Evolutionary conservation across 208 protist genomes (phyloP).

Genomic region (Trypanosoma conorhini): DNA sequence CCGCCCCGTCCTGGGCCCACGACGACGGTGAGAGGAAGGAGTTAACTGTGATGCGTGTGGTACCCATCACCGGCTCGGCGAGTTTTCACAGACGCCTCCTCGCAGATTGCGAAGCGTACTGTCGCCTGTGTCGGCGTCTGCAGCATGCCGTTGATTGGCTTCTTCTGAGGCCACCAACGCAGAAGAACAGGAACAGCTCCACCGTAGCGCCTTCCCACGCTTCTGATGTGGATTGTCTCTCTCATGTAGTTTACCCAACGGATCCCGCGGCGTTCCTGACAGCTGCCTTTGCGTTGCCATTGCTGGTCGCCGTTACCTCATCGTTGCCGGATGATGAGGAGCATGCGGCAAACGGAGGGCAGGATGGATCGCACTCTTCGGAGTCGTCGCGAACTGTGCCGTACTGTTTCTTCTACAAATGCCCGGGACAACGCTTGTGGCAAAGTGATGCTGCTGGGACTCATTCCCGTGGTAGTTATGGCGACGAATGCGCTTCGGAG

Average conservation of each 20-base stretch:
- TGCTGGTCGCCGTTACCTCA: slow-evolving; percentile 28
- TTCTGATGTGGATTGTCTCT: slow-evolving; percentile 31
- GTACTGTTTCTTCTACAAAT: slow-evolving; percentile 34
- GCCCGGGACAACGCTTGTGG: slow-evolving; percentile 11
- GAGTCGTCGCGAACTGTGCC: slow-evolving; percentile 4
- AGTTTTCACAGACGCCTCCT: slow-evolving; percentile 27
- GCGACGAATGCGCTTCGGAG: not conserved
- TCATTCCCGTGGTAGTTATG: not conserved
- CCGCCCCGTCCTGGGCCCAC: not conserved
- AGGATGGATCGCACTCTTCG: not conserved
- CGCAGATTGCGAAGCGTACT: slow-evolving; percentile 23
- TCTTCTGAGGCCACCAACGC: not conserved
- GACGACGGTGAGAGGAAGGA: slow-evolving; percentile 4
- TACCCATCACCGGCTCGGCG: slow-evolving; percentile 24
- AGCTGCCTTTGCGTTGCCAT: slow-evolving; percentile 44
- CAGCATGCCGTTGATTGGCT: slow-evolving; percentile 28
- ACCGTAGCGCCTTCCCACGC: not conserved
- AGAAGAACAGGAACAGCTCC: not conserved
- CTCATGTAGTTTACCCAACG: slow-evolving; percentile 33
- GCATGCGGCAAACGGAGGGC: not conserved
- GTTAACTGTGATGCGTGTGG: slow-evolving; percentile 28
- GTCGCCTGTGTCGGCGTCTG: slow-evolving; percentile 20
- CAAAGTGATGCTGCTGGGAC: not conserved
- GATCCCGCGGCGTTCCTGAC: slow-evolving; percentile 58
- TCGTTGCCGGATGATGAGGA: slow-evolving; percentile 9